These are phyloP conservation scores for Bertia moriformis DNA, from an alignment of 2,329 filamentous ascomycete genomes.

Conservation along the genomic window DNA sequence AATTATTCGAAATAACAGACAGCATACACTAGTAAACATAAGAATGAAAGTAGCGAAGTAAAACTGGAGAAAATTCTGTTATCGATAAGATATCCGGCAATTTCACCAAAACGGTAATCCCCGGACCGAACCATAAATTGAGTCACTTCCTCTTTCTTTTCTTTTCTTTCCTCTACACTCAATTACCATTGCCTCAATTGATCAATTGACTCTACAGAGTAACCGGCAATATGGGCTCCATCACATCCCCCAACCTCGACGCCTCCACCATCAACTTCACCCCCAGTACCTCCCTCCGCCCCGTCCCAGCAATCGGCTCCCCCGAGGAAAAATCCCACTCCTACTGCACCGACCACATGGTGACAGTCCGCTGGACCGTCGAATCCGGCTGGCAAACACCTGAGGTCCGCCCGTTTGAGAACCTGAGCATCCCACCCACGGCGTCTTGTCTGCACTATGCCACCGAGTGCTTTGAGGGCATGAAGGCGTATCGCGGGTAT, in stretches of 20 bases:
- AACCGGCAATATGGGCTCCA: slow-evolving; percentile 1
- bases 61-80: no score
- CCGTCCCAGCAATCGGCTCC: background rate
- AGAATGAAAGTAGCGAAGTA: no score
- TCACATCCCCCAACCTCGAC: background rate
- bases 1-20: no score
- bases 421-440: slow-evolving; percentile 42
- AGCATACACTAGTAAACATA: no score
- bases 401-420: slow-evolving; percentile 39
- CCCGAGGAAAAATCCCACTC: background rate
- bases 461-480: slow-evolving; percentile 54
- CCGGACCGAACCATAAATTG: no score
- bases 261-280: background rate
- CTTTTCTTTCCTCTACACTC: no score
- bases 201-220: no score
- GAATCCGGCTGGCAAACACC: slow-evolving; percentile 40
- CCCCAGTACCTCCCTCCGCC: background rate
- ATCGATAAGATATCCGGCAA: no score
- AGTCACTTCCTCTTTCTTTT: no score
- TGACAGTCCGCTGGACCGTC: slow-evolving; percentile 39
- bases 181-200: no score
- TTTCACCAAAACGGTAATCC: no score
- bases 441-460: slow-evolving; percentile 49
- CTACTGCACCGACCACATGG: slow-evolving; percentile 46
- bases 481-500: slow-evolving; percentile 46